phyloP scores from a whole-genome alignment of 202 grass and related monocot genomes.

The Saccharum hybrid region DNA sequence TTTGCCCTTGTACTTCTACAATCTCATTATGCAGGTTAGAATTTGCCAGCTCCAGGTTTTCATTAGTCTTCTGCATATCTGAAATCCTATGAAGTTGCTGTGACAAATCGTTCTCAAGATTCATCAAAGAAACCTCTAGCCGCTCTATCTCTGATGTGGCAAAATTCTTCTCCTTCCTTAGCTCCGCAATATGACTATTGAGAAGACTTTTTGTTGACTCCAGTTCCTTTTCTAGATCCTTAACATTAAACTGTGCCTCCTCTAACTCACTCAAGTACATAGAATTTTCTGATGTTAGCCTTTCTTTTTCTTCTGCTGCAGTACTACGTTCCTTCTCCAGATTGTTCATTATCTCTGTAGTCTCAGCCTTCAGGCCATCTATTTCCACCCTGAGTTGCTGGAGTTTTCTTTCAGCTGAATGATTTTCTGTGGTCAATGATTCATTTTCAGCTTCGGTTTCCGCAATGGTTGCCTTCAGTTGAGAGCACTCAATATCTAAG shows the following conservation, averaged over 20 bases:
- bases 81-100: slow-evolving; percentile 43
- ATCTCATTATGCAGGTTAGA: slow-evolving; percentile 53
- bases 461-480: slow-evolving; percentile 36
- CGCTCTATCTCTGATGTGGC: slow-evolving; percentile 45
- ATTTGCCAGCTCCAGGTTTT: slow-evolving; percentile 47
- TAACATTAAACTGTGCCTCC: slow-evolving; percentile 26
- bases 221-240: slow-evolving; percentile 55
- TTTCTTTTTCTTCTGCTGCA: slow-evolving; percentile 56
- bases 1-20: slow-evolving; percentile 47
- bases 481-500: slow-evolving; percentile 41
- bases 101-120: slow-evolving; percentile 51
- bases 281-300: slow-evolving; percentile 49
- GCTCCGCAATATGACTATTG: slow-evolving; percentile 51
- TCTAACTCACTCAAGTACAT: slow-evolving; percentile 56
- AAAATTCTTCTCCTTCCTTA: slow-evolving; percentile 52
- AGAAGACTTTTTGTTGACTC: slow-evolving; percentile 54
- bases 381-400: slow-evolving; percentile 34
- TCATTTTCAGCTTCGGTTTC: slow-evolving; percentile 51
- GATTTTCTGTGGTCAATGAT: slow-evolving; percentile 47
- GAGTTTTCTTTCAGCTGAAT: slow-evolving; percentile 52
- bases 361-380: slow-evolving; percentile 45
- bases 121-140: slow-evolving; percentile 52
- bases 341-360: slow-evolving; percentile 43
- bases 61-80: slow-evolving; percentile 45
- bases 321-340: slow-evolving; percentile 42